These are phyloP conservation scores for Colletotrichum orchidophilum DNA, from an alignment of 2,329 filamentous ascomycete genomes.

Conservation along the genomic window DNA sequence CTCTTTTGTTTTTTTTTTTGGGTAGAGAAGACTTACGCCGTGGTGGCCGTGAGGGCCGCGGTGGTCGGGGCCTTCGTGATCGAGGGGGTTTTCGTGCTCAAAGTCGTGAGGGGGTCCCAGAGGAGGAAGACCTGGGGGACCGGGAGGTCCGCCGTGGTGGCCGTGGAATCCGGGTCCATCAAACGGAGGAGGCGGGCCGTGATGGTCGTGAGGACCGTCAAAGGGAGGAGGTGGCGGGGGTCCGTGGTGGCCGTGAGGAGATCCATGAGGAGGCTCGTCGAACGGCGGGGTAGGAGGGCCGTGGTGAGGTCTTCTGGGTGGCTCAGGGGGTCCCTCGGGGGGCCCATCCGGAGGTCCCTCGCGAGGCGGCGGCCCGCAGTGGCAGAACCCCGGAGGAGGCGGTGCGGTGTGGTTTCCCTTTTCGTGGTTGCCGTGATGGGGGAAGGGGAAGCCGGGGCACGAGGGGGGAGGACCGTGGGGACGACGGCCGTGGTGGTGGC, in stretches of 20 bases:
- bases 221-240: conserved; percentile 16
- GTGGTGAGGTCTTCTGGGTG: conserved; percentile 40
- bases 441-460: conserved; percentile 36
- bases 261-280: conserved; percentile 24
- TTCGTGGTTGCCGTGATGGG: conserved; percentile 37
- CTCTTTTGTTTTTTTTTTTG: too few relatives aligned
- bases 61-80: background rate
- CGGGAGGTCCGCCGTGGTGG: background rate
- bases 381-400: conserved; percentile 41
- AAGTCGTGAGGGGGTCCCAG: background rate
- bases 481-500: background rate
- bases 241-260: conserved; percentile 36
- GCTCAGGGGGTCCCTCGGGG: conserved; percentile 26
- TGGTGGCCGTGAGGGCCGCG: conserved; percentile 9
- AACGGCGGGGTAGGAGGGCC: conserved; percentile 36
- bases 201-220: background rate
- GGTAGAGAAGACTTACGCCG: background rate
- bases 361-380: conserved; percentile 40
- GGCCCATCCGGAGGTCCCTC: conserved; percentile 27
- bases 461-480: background rate
- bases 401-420: conserved; percentile 38
- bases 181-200: conserved; percentile 22
- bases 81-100: conserved; percentile 13
- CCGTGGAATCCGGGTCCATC: conserved; percentile 12
- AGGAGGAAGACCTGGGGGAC: conserved; percentile 2